Evolutionary conservation across 352 stramenopile species (phyloP).

Genomic region (Phytophthora rubi): DNA sequence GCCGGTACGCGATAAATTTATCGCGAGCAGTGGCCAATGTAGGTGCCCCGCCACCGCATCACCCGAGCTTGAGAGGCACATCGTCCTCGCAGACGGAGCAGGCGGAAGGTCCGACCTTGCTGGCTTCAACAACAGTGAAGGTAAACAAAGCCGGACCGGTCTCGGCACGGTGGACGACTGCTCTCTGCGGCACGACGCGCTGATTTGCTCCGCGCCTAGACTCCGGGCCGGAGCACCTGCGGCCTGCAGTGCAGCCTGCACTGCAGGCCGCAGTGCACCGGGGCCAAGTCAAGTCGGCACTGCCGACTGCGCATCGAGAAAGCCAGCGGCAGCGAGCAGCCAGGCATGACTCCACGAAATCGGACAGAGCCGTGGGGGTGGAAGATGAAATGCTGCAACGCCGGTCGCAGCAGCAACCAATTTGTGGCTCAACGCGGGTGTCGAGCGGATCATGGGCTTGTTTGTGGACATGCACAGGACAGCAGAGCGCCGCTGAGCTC

Average conservation of each 20-base stretch:
- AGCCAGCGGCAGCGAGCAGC: constrained; percentile 23
- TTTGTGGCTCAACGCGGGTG: constrained; percentile 24
- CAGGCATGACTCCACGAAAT: constrained; percentile 28
- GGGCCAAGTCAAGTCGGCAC: not conserved
- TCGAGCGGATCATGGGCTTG: constrained; percentile 2
- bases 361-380: constrained; percentile 37
- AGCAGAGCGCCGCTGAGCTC: constrained; percentile 9
- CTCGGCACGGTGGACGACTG: constrained; percentile 15
- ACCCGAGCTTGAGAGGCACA: not conserved
- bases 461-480: constrained; percentile 19
- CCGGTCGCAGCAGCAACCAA: constrained; percentile 21
- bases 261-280: no score
- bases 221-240: constrained; percentile 6
- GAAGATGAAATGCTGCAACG: constrained; percentile 43
- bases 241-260: constrained; percentile 4
- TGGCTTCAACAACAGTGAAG: constrained; percentile 21
- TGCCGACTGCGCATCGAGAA: constrained; percentile 13
- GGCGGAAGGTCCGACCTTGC: constrained; percentile 29
- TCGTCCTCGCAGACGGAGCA: constrained; percentile 11
- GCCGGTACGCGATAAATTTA: constrained; percentile 28
- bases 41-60: not conserved
- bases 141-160: constrained; percentile 14
- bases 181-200: constrained; percentile 30
- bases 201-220: constrained; percentile 26
- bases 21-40: not conserved